phyloP scores from a whole-genome alignment of 2,329 filamentous ascomycete genomes.

The Ophiobolus disseminans region DNA sequence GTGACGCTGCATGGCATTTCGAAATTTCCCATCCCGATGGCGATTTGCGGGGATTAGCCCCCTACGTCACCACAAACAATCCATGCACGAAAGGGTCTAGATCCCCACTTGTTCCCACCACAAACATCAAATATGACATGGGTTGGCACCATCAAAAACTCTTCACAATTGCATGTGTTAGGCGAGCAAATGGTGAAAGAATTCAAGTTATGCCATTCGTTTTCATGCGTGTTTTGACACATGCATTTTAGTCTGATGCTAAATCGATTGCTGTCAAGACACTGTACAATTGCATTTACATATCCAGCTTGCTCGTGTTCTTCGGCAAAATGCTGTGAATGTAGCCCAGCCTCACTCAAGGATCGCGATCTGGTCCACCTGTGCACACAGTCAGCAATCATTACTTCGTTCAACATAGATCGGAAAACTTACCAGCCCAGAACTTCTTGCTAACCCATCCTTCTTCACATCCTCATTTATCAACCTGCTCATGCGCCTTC shows the following conservation, averaged over 20 bases:
- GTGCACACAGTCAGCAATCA: neutral
- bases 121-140: constrained; percentile 1
- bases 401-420: constrained; percentile 36
- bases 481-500: constrained; percentile 48
- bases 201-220: too few species aligned
- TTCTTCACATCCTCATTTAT: constrained; percentile 48
- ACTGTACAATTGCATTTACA: too few species aligned
- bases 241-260: too few species aligned
- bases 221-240: too few species aligned
- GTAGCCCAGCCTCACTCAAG: too few species aligned
- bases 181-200: too few species aligned
- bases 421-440: constrained; percentile 48
- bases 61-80: constrained; percentile 21
- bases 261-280: too few species aligned
- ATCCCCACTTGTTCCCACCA: constrained; percentile 8
- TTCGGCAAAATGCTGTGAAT: too few species aligned
- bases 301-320: too few species aligned
- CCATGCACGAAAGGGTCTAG: constrained; percentile 24
- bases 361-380: too few species aligned
- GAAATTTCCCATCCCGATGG: constrained; percentile 33
- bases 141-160: too few species aligned
- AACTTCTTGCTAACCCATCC: constrained; percentile 51
- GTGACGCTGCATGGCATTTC: constrained; percentile 32
- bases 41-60: constrained; percentile 29
- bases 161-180: too few species aligned